Base-by-base conservation (phyloP, 345 rosid genomes). In the Draba incana region DNA sequence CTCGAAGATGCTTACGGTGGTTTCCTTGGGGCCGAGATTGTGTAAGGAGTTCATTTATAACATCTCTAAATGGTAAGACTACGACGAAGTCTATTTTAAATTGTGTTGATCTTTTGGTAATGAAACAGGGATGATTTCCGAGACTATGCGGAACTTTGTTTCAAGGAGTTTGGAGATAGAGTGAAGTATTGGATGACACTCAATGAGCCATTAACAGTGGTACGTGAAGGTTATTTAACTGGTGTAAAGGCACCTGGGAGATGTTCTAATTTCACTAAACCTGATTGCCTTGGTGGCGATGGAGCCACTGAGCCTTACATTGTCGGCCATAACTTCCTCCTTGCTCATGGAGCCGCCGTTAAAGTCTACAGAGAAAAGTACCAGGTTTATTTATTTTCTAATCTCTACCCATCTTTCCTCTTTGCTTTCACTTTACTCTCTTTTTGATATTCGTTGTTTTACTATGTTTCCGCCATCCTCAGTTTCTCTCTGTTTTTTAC, bases 1-100 rank as follows among this genome's bases (percentile, higher is more conserved):
- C 78, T 83, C 3, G 81, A 83, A 60, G 46, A 70, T 37, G 73
- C 79, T 45, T 83, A 83, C 10, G 82, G 82, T 35, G 84, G 86
- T 13, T 70, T 80, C 43, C 75, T 75, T 3, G 75, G 79, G 30
- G 43, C 59, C 0, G 67, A 57, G 16, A 64, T 83, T 63, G 79
- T 76, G 84, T 86, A 80, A 81, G 84, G 46, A 2, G 9, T 60
- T 58, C 8, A 57, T 23, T 5, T 13, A 43, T 13, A 43, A 43
- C 10, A 62, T 62, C n/a, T 13, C 1, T 12, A 13, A 7, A 58
- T 49, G 33, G 5, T 20, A 67, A 30, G 24, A 14, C 48, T 11
- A 47, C 20, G 20, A 20, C 20, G 20, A 20, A 20, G 20, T 20
- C 20, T 20, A 20, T 0, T 20, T 20, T 20, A 20, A 20, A 20